Base-by-base conservation (phyloP, 257 asterid species). In the Solanum piurae region DNA sequence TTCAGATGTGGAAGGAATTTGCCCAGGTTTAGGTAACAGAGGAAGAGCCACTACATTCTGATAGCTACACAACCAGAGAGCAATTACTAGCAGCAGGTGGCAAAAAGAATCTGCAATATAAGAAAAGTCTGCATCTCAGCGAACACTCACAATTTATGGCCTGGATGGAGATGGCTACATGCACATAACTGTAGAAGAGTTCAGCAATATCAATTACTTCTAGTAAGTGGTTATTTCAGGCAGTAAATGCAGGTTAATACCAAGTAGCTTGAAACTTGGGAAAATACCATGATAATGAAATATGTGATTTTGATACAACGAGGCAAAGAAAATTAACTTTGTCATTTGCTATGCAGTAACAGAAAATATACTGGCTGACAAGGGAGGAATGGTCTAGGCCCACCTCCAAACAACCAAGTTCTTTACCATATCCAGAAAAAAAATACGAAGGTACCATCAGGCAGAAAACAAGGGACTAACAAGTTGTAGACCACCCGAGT, bases 31-130 rank as follows among this genome's bases (percentile, higher is more conserved):
- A 3, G 91, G 83, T 27, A 83, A 88, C 37, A 87, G 86, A 90
- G 88, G 92, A 80, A 90, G 89, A 85, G 97, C 90, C 90, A 90
- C 88, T 66, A 89, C 93, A 90, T 91, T 90, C 87, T 87, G 91
- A 77, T 93, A 92, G 94, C 93, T 92, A 88, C 91, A 90, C 89
- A 94, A 91, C 98, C 98, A 97, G 89, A 96, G 86, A 60, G 92
- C 90, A 88, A 95, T 89, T 40, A 91, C 93, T 68, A 96, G 91
- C 85, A 91, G 88, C 89, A 91, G 92, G 86, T 89, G 94, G 89
- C 93, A 91, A 90, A 91, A 91, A 84, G 89, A 92, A 91, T 98
- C 98, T 97, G 97, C 93, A 89, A 80, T 60, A 34, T 60, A 68
- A 90, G 38, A 66, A 49, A 87, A 86, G 38, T 31, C 25, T 38